Percentiles rank a stretch among this genome's conserved stretches.
Evolutionary conservation across 345 rosid genomes (phyloP).

Genomic region (Hypericum androsaemum): DNA sequence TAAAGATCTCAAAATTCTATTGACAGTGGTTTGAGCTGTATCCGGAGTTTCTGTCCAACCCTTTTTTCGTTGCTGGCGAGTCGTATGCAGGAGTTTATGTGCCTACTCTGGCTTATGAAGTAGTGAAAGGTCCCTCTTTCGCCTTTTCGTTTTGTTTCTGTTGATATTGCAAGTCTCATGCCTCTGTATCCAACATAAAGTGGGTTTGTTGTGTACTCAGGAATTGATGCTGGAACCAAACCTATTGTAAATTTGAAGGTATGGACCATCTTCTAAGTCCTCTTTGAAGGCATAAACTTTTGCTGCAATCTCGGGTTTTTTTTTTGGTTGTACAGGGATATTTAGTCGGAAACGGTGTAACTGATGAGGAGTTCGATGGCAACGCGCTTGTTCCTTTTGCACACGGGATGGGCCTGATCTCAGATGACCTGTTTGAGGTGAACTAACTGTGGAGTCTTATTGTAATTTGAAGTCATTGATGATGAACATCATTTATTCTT

Average conservation of each 20-base stretch:
- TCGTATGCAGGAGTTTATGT: slow-evolving; percentile 77
- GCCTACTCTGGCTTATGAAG: slow-evolving; percentile 71
- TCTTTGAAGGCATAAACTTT: neutral
- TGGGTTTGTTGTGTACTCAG: neutral
- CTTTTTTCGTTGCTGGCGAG: slow-evolving; percentile 33
- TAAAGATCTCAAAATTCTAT: neutral
- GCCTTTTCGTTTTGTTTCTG: too few species aligned
- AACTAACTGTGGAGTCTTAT: neutral
- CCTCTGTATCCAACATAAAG: too few species aligned
- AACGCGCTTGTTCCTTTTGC: slow-evolving; percentile 35
- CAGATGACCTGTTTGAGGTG: slow-evolving; percentile 33
- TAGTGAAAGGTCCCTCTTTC: slow-evolving; percentile 44
- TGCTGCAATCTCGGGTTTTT: neutral
- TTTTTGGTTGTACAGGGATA: slow-evolving; percentile 33
- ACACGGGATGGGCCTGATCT: slow-evolving; percentile 43
- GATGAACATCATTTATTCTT: too few species aligned
- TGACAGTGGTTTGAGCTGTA: slow-evolving; percentile 26
- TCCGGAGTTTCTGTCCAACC: slow-evolving; percentile 28
- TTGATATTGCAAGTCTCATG: too few species aligned
- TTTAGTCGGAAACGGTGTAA: slow-evolving; percentile 32
- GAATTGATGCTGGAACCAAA: slow-evolving; percentile 1
- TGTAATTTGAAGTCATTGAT: neutral
- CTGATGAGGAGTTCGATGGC: slow-evolving; percentile 24
- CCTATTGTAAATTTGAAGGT: slow-evolving; percentile 8
- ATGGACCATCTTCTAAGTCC: neutral